Evolutionary conservation across 2,329 filamentous ascomycete species (phyloP), one percentile per base, ranked within the genome.

Genomic region (Alternaria arborescens): DNA sequence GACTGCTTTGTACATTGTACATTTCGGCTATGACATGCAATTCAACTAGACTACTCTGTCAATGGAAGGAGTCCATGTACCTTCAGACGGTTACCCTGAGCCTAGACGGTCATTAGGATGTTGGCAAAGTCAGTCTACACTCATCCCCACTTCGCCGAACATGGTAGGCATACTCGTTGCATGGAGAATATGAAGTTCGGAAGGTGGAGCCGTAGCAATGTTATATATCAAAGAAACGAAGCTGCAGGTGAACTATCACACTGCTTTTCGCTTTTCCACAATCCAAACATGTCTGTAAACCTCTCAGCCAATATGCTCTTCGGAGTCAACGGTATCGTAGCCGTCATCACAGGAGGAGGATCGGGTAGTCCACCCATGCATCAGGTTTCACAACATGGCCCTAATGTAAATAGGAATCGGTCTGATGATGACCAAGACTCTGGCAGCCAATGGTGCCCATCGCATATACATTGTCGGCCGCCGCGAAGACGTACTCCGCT

Each of bases 331-430:
- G 61, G 65, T 18, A 44, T 71, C 1, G 62, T 72, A 4, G 67
- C 66, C 11, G 69, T 72, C 10, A 58, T 72, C 30, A 71, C 69
- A 6, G 69, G 69, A 41, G 69, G 68, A 14, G 69, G 68, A 44
- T 62, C 61, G 16, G 68, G 67, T 69, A 65, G 10, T 28, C 30
- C 18, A 40, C 4, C 30, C 30, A 24, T 11, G 12, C 16, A 28
- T 11, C 20, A 22, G 3, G 34, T 20, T 5, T 8, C 24, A 18
- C 12, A 34, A 42, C 20, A 30, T 5, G 14, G 3, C 8, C n/a
- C 40, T 47, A 54, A 43, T n/a, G 11, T 11, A 3, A 1, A 18
- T 34, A 66, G 68, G 69, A n/a, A 69, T 71, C 16, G 68, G 69
- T 0, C 47, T 68, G 3, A 69, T 66, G 63, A 66, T 70, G 34